phyloP scores from a whole-genome alignment of 371 early-diverging fungal species.

The Caulochytrium protostelioides region DNA sequence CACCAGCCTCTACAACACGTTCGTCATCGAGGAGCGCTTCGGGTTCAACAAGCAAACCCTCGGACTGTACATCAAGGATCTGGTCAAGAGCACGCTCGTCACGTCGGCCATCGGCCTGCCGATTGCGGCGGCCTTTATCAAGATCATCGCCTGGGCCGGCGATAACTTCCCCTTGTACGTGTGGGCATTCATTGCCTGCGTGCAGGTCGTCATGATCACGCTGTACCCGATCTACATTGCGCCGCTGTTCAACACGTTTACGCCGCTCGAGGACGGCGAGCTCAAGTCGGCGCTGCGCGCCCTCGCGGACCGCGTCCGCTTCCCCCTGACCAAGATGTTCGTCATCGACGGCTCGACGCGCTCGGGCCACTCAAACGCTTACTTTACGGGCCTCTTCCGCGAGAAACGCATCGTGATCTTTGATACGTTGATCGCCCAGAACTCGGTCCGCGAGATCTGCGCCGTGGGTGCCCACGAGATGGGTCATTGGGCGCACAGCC shows the following conservation, averaged over 20 bases:
- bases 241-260: constrained; percentile 93
- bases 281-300: constrained; percentile 63
- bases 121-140: constrained; percentile 50
- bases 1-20: constrained; percentile 64
- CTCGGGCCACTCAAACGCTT: constrained; percentile 89
- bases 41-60: constrained; percentile 95
- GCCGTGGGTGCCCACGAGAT: constrained; percentile 88
- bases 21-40: constrained; percentile 82
- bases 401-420: constrained; percentile 93
- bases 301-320: constrained; percentile 62
- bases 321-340: constrained; percentile 85
- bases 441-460: constrained; percentile 61
- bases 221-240: constrained; percentile 90
- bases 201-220: constrained; percentile 69
- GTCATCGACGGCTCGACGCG: constrained; percentile 84
- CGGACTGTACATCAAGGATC: constrained; percentile 56
- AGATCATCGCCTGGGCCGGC: constrained; percentile 63
- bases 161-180: constrained; percentile 68
- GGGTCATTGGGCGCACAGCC: constrained; percentile 88
- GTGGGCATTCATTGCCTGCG: constrained; percentile 58
- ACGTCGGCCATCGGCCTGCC: constrained; percentile 52
- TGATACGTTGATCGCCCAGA: constrained; percentile 83
- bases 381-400: constrained; percentile 88
- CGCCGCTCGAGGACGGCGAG: constrained; percentile 65
- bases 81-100: constrained; percentile 47